phyloP scores from a whole-genome alignment of 1,284 basidiomycete genomes.

The Trametes versicolor region DNA sequence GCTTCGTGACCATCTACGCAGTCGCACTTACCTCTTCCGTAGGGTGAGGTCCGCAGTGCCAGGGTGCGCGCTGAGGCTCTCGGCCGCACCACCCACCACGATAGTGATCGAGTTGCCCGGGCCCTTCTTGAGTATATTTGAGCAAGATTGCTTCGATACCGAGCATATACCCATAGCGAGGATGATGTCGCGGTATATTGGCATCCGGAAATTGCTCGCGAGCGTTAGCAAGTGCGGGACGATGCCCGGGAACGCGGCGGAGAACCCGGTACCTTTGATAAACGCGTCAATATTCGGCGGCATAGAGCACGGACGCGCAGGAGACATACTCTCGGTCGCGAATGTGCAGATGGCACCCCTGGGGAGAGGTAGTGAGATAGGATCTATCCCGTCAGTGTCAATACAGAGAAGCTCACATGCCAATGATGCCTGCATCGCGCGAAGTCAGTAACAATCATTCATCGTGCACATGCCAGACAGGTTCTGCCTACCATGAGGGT shows the following conservation, averaged over 20 bases:
- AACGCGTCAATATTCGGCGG: not conserved
- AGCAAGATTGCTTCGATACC: constrained; percentile 91
- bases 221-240: constrained; percentile 94
- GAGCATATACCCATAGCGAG: constrained; percentile 90
- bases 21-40: constrained; percentile 67
- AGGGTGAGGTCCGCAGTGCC: constrained; percentile 96
- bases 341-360: constrained; percentile 96
- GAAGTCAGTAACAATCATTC: not conserved
- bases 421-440: constrained; percentile 77
- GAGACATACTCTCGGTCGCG: constrained; percentile 85
- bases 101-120: constrained; percentile 88
- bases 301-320: not conserved
- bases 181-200: constrained; percentile 93
- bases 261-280: constrained; percentile 89
- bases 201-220: constrained; percentile 89
- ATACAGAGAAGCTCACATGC: constrained; percentile 71
- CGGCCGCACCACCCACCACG: constrained; percentile 96
- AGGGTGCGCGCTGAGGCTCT: constrained; percentile 92
- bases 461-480: not conserved
- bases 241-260: constrained; percentile 90
- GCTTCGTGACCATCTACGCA: not conserved
- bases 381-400: not conserved
- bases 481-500: constrained; percentile 83
- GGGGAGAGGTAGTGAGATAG: not conserved
- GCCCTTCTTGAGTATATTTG: constrained; percentile 85